These are phyloP conservation scores for Primulina huaijiensis DNA, from an alignment of 257 asterid species.

Conservation along the genomic window DNA sequence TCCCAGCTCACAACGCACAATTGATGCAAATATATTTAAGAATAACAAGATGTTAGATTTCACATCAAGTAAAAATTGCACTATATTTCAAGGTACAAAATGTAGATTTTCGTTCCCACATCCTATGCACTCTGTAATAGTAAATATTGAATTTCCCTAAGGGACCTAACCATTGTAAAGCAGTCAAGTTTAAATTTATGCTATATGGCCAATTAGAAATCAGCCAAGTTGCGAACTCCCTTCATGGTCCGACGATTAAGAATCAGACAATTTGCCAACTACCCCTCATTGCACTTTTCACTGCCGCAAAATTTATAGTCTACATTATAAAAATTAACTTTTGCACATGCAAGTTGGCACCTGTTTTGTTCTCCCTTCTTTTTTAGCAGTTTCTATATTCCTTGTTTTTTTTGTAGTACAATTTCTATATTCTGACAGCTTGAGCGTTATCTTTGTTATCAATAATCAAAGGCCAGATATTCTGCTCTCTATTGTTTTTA, in stretches of 20 bases:
- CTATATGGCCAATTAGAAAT: background rate
- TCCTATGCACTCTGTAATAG: background rate
- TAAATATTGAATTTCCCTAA: background rate
- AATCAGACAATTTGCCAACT: background rate
- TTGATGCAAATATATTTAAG: background rate
- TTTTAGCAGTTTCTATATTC: no score
- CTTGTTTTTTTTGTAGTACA: no score
- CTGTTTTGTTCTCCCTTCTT: background rate
- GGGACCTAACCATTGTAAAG: background rate
- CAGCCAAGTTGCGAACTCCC: background rate
- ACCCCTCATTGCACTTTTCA: background rate
- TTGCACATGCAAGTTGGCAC: background rate
- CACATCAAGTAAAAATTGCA: background rate
- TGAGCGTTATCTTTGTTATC: no score
- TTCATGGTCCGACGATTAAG: background rate
- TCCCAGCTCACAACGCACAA: background rate
- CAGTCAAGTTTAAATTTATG: background rate
- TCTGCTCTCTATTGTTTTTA: background rate
- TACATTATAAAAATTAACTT: background rate
- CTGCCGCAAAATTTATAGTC: background rate
- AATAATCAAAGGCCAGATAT: no score
- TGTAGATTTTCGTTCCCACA: background rate
- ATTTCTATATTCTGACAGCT: no score
- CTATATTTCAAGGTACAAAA: background rate
- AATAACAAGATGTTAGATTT: background rate